Evolutionary conservation across 768 basidiomycete species (phyloP), one percentile per base, ranked within the genome.

Genomic region (Solioccasus polychromus): DNA sequence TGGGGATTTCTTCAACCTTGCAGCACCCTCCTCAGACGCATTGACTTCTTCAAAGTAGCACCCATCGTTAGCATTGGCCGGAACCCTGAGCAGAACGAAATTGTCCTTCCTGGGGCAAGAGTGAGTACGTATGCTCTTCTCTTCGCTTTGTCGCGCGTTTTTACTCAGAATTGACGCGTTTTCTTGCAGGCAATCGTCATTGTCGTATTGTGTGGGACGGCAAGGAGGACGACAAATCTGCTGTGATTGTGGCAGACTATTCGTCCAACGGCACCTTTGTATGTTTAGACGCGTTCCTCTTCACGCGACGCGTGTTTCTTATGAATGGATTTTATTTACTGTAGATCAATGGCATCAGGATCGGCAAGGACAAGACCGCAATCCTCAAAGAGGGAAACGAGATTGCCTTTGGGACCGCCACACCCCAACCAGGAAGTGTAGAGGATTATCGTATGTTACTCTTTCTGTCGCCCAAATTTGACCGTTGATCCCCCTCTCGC

Each of bases 1-100:
- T 89, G 84, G 84, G 86, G 85, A 11, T 84, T 74, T 53, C 75
- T 89, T 40, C 77, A 82, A 35, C 85, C 87, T 5, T 84, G 82
- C 57, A 79, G 71, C 53, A 52, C 68, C 20, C 50, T 62, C 3
- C 65, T 84, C 7, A 66, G 64, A 18, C 76, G 83, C 26, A 73
- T 88, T 41, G 82, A 86, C 52, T 77, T 88, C 48, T 78, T 71
- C 69, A 83, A 76, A 55, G 53, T 74, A 31, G 66, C 72, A 22
- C 72, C 71, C 0, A 65, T 56, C 17, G 77, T 79, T 52, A 70
- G 60, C 19, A 62, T 89, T 50, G 87, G 87, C 22, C 74, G 87
- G 40, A 72, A 73, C 48, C 55, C 42, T 0, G 68, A 70, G 0
- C 18, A 41, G 8, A 67, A 66, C 48, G 80, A 85, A 47, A 68